Base-by-base conservation (phyloP, 345 rosid genomes). In the Citrus inodora region DNA sequence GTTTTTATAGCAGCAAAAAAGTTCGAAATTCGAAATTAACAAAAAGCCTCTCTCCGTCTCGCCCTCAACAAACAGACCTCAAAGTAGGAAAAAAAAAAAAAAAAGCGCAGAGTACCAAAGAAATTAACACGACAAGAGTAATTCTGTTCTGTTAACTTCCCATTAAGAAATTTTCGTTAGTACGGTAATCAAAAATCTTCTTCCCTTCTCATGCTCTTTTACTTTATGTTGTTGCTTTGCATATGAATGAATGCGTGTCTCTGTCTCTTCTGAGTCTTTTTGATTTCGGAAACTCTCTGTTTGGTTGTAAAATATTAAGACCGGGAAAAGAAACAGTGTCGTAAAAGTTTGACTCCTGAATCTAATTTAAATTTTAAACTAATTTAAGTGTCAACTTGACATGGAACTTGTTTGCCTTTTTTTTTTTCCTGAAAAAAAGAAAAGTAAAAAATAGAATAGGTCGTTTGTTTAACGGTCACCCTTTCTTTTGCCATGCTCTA, bases 51-150 rank as follows among this genome's bases (percentile, higher is more conserved):
- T 11, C 13, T 40, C 13, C 48, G 48, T 40, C 48, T 42, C 48
- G 11, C 3, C 13, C 48, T 42, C 48, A 42, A 42, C 14, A 42
- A 42, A 42, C 48, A 42, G 48, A 42, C 0, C 51, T 10, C 51
- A 0, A 40, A 40, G 14, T 0, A 7, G 2, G 1, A 1, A 6
- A 7, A 1, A 38, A 7, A 7, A 37, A 7, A 37, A 37, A 37
- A 6, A 37, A 40, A 0, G 2, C 0, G 0, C 46, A 9, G 11
- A 42, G 51, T 42, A 8, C 0, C 16, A 10, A 42, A 42, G 51
- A 3, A 42, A 42, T 42, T 3, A 42, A 11, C 51, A 42, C 48
- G 0, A 42, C 4, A 42, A 42, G 16, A 33, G 38, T 48, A 35
- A 8, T 35, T 33, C 17, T 17, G 5, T 63, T 63, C 38, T 30